These are phyloP conservation scores for Blastobotrys capitulatus DNA, from an alignment of 1,139 yeast species.

Conservation along the genomic window DNA sequence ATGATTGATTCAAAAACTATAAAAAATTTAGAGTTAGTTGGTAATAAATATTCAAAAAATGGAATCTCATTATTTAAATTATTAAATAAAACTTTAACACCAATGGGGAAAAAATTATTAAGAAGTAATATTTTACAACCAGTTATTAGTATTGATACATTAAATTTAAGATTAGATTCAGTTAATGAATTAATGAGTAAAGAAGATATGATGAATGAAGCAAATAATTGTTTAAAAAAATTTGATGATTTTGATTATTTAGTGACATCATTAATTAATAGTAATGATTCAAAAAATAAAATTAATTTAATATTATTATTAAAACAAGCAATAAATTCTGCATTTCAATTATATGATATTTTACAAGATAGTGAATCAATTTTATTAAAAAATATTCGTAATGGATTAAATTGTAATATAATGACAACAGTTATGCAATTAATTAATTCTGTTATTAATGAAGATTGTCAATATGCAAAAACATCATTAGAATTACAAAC, in stretches of 20 bases:
- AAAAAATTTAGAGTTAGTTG: constrained; percentile 65
- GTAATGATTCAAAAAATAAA: constrained; percentile 41
- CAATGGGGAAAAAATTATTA: constrained; percentile 64
- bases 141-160: constrained; percentile 44
- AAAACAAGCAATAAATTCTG: constrained; percentile 30
- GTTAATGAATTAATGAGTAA: constrained; percentile 46
- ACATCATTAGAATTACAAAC: constrained; percentile 2
- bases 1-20: constrained; percentile 62
- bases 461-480: constrained; percentile 5
- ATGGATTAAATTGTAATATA: constrained; percentile 5
- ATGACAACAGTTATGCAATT: constrained; percentile 34
- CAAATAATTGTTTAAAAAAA: not conserved
- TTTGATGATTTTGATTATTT: constrained; percentile 4
- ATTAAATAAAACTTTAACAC: constrained; percentile 71
- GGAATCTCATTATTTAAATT: constrained; percentile 66
- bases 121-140: constrained; percentile 74
- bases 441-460: constrained; percentile 42
- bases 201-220: not conserved
- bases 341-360: constrained; percentile 18
- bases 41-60: constrained; percentile 51
- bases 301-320: constrained; percentile 59
- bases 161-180: constrained; percentile 58
- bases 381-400: constrained; percentile 32
- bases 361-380: constrained; percentile 27
- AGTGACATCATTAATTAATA: not conserved